These are phyloP conservation scores for Berkeleyomyces basicola DNA, from an alignment of 2,329 filamentous ascomycete genomes.

Conservation along the genomic window DNA sequence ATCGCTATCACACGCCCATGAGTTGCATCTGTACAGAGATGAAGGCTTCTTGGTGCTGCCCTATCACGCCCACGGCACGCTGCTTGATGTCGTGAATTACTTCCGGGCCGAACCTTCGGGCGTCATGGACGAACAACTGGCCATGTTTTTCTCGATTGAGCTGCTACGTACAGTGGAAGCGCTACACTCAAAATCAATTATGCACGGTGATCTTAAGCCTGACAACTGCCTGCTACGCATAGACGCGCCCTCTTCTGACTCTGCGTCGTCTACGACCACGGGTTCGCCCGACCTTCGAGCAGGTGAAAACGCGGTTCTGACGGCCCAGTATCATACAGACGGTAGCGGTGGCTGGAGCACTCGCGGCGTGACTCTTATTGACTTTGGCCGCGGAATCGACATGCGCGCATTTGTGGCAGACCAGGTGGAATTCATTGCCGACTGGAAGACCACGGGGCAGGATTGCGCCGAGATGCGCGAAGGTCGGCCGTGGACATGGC, in stretches of 20 bases:
- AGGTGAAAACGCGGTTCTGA: slow-evolving; percentile 25
- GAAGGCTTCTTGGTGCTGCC: slow-evolving; percentile 83
- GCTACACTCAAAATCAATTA: slow-evolving; percentile 59
- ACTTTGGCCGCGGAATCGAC: slow-evolving; percentile 89
- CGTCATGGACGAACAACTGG: slow-evolving; percentile 75
- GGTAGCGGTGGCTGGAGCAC: slow-evolving; percentile 63
- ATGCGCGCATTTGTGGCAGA: slow-evolving; percentile 66
- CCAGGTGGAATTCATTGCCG: slow-evolving; percentile 71
- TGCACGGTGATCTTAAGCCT: slow-evolving; percentile 89
- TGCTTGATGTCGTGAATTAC: slow-evolving; percentile 87
- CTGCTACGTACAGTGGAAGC: slow-evolving; percentile 79
- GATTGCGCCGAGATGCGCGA: slow-evolving; percentile 96
- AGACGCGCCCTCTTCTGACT: slow-evolving; percentile 28
- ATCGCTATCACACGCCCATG: slow-evolving; percentile 68
- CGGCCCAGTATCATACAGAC: slow-evolving; percentile 50
- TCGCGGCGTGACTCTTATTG: slow-evolving; percentile 74
- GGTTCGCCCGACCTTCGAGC: not conserved
- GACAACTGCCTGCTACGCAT: slow-evolving; percentile 91
- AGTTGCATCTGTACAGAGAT: slow-evolving; percentile 80
- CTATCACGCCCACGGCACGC: slow-evolving; percentile 73
- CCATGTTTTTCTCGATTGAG: slow-evolving; percentile 92
- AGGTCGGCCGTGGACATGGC: slow-evolving; percentile 87
- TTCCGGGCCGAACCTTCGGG: slow-evolving; percentile 55
- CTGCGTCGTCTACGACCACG: not conserved
- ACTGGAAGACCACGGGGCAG: slow-evolving; percentile 76